Evolutionary conservation across 1,139 yeast species (phyloP).

Genomic region (Hyphopichia burtonii): DNA sequence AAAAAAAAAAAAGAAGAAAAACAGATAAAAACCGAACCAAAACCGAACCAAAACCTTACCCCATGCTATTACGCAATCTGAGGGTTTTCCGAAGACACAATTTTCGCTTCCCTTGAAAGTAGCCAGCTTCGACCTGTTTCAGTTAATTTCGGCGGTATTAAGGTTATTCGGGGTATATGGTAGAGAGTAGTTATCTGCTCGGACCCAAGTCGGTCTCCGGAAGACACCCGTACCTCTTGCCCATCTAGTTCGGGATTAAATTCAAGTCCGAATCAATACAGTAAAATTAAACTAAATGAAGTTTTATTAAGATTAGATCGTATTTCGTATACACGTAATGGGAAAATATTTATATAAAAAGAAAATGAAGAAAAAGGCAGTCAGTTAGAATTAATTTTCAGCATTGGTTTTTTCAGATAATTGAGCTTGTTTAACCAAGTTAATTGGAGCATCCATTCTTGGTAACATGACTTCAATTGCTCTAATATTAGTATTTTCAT

Average conservation of each 20-base stretch:
- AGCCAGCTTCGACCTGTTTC: no score
- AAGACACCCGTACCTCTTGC: neutral
- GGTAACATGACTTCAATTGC: conserved; percentile 78
- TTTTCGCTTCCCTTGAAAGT: no score
- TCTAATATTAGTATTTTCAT: conserved; percentile 64
- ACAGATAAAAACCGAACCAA: no score
- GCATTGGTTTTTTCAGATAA: conserved; percentile 69
- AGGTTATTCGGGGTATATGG: no score
- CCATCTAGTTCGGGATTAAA: neutral
- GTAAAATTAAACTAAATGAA: neutral
- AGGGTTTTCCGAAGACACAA: no score
- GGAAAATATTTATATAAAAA: neutral
- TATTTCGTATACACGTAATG: neutral
- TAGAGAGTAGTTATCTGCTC: no score
- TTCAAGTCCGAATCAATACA: neutral
- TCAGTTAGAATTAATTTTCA: conserved; percentile 13
- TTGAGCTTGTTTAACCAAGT: conserved; percentile 72
- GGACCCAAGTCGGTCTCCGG: neutral
- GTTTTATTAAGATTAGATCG: neutral
- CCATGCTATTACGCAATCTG: conserved; percentile 2
- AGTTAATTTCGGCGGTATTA: no score
- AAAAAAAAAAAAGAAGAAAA: neutral
- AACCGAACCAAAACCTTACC: no score
- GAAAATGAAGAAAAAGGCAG: neutral
- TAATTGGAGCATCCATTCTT: conserved; percentile 77